Conservation (phyloP, 78 protist genomes). For the Dictyostelium capitatum region DNA sequence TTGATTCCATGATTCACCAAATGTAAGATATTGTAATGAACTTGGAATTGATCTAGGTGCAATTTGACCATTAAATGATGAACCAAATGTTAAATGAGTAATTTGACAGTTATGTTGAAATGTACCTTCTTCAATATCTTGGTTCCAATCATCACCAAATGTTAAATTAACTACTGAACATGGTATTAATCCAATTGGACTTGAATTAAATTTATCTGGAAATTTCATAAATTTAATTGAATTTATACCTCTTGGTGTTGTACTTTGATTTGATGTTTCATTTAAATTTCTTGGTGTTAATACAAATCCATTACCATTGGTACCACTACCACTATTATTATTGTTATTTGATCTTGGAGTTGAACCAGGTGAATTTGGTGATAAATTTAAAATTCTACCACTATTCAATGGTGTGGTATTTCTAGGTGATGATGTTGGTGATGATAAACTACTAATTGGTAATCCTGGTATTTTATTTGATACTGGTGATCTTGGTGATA, state of each 20-base stretch:
- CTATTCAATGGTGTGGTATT: not conserved
- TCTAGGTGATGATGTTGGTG: constrained; percentile 2
- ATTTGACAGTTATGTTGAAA: not conserved
- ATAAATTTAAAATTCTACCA: not conserved
- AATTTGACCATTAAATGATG: not conserved
- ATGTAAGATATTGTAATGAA: not conserved
- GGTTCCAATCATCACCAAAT: not conserved
- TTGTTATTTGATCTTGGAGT: not conserved
- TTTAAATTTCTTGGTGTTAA: not conserved
- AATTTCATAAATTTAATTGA: not conserved
- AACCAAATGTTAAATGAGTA: constrained; percentile 21
- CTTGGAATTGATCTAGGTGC: not conserved
- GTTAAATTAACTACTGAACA: not conserved
- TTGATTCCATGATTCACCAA: constrained; percentile 5
- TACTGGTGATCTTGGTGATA: not conserved
- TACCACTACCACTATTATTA: not conserved
- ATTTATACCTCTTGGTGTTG: constrained; percentile 6
- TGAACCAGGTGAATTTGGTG: constrained; percentile 3
- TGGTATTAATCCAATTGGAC: not conserved
- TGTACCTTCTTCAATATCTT: not conserved
- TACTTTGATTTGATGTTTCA: constrained; percentile 17
- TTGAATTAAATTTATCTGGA: constrained; percentile 15
- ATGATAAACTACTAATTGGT: not conserved
- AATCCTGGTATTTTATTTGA: not conserved
- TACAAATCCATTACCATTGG: not conserved